A percentile compares a stretch with the other conserved stretches of the same genome.
Conservation (phyloP, 1,284 basidiomycete species). For the Hypsizygus ulmarius region DNA sequence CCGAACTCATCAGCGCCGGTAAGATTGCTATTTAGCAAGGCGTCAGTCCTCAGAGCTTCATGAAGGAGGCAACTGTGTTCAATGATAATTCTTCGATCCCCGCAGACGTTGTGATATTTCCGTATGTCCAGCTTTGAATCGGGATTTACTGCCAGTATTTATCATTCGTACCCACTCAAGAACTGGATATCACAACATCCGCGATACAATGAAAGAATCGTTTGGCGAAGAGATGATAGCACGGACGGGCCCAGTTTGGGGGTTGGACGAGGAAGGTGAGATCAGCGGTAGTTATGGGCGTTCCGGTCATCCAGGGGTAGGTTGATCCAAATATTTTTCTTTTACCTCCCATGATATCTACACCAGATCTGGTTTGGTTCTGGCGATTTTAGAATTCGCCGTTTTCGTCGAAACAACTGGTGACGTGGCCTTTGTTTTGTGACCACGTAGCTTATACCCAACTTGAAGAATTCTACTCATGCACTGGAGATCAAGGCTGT, state of each 20-base stretch:
- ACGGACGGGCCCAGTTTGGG: slow-evolving; percentile 17
- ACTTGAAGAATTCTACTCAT: not conserved
- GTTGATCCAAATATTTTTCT: not conserved
- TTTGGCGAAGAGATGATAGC: slow-evolving; percentile 19
- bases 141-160: not conserved
- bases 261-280: slow-evolving; percentile 20
- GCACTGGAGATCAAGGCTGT: slow-evolving; percentile 20
- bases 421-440: not conserved
- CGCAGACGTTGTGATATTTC: slow-evolving; percentile 27
- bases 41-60: slow-evolving; percentile 18
- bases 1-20: slow-evolving; percentile 26
- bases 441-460: not conserved
- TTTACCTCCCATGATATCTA: not conserved
- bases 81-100: slow-evolving; percentile 22
- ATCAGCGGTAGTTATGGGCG: slow-evolving; percentile 16
- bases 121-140: slow-evolving; percentile 15
- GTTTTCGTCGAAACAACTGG: slow-evolving; percentile 19
- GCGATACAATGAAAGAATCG: slow-evolving; percentile 16
- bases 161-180: not conserved
- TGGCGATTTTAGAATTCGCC: slow-evolving; percentile 14
- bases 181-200: slow-evolving; percentile 17
- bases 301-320: slow-evolving; percentile 22
- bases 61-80: slow-evolving; percentile 21
- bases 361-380: slow-evolving; percentile 19
- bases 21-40: slow-evolving; percentile 27